A percentile compares a stretch with the other conserved stretches of the same genome.
Conservation (phyloP, 352 stramenopile species). For the Globisporangium rhizosaccharum region DNA sequence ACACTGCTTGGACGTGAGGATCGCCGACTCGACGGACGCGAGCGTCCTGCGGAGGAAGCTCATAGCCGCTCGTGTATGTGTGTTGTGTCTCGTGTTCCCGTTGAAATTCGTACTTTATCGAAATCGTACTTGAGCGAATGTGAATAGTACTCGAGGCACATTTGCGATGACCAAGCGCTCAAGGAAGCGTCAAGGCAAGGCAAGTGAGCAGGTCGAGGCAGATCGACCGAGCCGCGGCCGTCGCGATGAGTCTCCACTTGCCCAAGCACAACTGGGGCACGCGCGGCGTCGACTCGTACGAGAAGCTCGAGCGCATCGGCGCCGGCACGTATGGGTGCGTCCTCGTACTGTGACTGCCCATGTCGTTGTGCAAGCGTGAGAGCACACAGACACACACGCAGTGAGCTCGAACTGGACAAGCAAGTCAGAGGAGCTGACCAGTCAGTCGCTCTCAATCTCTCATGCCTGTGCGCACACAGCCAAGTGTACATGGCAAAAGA, state of each 20-base stretch:
- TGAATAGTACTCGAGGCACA: no score
- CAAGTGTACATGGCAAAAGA: slow-evolving; percentile 89
- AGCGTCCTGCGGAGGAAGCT: slow-evolving; percentile 66
- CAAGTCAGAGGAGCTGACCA: no score
- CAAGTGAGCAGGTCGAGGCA: neutral
- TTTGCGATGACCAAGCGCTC: neutral
- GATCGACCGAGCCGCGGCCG: neutral
- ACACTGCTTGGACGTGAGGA: slow-evolving; percentile 84
- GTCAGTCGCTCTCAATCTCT: neutral
- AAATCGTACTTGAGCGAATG: neutral
- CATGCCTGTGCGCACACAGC: slow-evolving; percentile 17
- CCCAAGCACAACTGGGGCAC: slow-evolving; percentile 84
- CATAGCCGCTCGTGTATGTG: slow-evolving; percentile 27
- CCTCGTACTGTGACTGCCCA: neutral
- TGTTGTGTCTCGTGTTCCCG: neutral
- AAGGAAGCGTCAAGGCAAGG: neutral
- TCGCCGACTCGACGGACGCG: slow-evolving; percentile 66
- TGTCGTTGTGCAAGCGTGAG: neutral
- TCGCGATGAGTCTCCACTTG: slow-evolving; percentile 78
- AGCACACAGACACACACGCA: neutral
- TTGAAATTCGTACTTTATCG: neutral
- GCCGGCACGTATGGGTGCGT: slow-evolving; percentile 84
- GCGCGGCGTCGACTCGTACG: slow-evolving; percentile 76
- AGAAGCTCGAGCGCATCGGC: slow-evolving; percentile 88
- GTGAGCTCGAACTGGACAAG: no score